Evolutionary conservation across 75 land plant species (phyloP).

Genomic region (Cryptomeria japonica): DNA sequence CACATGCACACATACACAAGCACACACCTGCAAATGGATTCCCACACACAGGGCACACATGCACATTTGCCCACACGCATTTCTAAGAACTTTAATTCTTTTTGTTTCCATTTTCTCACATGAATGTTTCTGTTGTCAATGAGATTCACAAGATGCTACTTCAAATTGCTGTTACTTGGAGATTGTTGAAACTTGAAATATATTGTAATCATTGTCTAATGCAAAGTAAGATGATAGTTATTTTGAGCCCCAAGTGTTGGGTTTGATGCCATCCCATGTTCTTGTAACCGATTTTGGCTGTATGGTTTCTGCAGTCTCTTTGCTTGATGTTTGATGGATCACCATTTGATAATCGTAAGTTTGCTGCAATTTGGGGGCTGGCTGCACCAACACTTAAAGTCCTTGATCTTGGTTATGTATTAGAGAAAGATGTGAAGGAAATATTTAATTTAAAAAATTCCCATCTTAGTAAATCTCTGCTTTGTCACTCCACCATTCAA

Average conservation of each 20-base stretch:
- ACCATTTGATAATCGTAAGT: constrained; percentile 48
- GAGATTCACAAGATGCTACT: neutral
- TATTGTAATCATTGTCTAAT: neutral
- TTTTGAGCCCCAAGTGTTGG: neutral
- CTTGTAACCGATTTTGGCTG: neutral
- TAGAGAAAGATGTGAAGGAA: constrained; percentile 56
- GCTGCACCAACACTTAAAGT: constrained; percentile 52
- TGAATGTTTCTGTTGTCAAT: neutral
- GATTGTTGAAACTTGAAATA: neutral
- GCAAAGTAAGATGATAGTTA: neutral
- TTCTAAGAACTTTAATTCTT: neutral
- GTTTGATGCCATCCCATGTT: neutral
- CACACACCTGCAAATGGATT: no score
- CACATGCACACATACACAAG: no score
- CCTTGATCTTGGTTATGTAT: constrained; percentile 77
- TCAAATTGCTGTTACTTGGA: neutral
- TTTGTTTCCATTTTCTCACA: neutral
- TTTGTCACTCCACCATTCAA: constrained; percentile 1
- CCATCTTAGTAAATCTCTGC: no score
- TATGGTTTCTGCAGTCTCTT: constrained; percentile 55
- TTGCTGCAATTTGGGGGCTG: constrained; percentile 53
- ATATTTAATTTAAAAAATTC: constrained; percentile 35
- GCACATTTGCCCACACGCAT: neutral
- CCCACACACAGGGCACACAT: no score
- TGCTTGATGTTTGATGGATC: constrained; percentile 59